Conservation (phyloP, 1,284 basidiomycete genomes). For the Apiotrichum laibachii region DNA sequence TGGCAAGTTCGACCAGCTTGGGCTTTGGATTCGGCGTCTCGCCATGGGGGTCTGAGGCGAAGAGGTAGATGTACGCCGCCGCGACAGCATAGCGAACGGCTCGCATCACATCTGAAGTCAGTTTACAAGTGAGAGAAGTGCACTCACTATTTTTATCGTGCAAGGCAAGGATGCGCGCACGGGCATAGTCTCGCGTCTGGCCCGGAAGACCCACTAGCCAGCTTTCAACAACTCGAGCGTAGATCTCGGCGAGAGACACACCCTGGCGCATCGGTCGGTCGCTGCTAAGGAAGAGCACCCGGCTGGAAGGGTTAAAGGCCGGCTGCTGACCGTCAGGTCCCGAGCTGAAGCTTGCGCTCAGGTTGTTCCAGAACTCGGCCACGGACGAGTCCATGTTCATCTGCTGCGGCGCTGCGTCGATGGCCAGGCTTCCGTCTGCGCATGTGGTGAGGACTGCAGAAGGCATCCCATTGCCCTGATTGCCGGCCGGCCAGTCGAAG, state of each 20-base stretch:
- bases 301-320: constrained; percentile 7
- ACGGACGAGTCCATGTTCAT: constrained; percentile 4
- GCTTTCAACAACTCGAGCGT: constrained; percentile 32
- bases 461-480: neutral
- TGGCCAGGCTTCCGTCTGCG: constrained; percentile 19
- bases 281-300: constrained; percentile 23
- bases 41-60: constrained; percentile 16
- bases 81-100: constrained; percentile 32
- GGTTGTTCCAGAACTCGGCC: constrained; percentile 22
- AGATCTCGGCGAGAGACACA: constrained; percentile 33
- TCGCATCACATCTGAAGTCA: constrained; percentile 25
- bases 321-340: neutral
- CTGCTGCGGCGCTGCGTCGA: constrained; percentile 15
- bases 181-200: constrained; percentile 26
- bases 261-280: constrained; percentile 29
- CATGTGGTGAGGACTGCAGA: constrained; percentile 20
- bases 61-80: constrained; percentile 34
- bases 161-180: constrained; percentile 27
- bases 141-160: constrained; percentile 28
- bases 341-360: constrained; percentile 6
- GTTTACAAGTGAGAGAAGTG: neutral
- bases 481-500: constrained; percentile 9
- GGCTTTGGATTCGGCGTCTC: constrained; percentile 13
- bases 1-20: constrained; percentile 31
- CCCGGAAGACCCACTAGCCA: constrained; percentile 35